Conservation (phyloP, 2,329 filamentous ascomycete genomes). For the Fonsecaea erecta region DNA sequence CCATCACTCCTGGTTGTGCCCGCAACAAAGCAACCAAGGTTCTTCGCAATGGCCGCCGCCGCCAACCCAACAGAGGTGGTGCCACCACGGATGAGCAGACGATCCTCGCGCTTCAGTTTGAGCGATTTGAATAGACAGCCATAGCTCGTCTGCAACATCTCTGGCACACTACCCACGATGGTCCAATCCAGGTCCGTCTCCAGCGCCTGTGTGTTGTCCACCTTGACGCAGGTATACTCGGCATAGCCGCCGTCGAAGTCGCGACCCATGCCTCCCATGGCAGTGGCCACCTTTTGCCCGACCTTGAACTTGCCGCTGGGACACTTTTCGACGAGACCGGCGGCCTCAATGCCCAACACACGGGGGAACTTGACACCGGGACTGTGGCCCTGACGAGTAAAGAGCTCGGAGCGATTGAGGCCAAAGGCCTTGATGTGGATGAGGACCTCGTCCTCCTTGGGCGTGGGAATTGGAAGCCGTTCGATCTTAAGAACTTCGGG, state of each 20-base stretch:
- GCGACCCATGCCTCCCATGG: conserved; percentile 57
- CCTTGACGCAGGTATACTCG: conserved; percentile 54
- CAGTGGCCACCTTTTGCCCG: conserved; percentile 52
- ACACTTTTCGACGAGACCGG: conserved; percentile 48
- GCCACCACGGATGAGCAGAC: conserved; percentile 55
- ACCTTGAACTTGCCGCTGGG: conserved; percentile 43
- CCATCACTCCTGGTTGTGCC: conserved; percentile 48
- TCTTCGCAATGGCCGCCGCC: conserved; percentile 53
- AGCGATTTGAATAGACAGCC: conserved; percentile 50
- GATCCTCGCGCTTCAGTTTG: conserved; percentile 47
- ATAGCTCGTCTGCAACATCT: conserved; percentile 59
- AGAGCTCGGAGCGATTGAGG: conserved; percentile 55
- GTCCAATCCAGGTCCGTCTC: conserved; percentile 48
- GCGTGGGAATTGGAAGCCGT: conserved; percentile 46
- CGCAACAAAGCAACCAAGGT: conserved; percentile 46
- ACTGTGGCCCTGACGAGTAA: conserved; percentile 53
- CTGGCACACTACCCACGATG: conserved; percentile 53
- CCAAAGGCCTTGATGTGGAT: conserved; percentile 52
- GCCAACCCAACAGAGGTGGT: conserved; percentile 56
- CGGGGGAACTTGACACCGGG: conserved; percentile 50
- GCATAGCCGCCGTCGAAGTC: conserved; percentile 56
- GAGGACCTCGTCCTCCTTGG: conserved; percentile 47
- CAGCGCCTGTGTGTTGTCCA: conserved; percentile 45
- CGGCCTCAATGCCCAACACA: conserved; percentile 55
- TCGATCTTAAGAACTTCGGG: conserved; percentile 49